Evolutionary conservation across 2,329 filamentous ascomycete genomes (phyloP).

Genomic region (Metarhizium album): DNA sequence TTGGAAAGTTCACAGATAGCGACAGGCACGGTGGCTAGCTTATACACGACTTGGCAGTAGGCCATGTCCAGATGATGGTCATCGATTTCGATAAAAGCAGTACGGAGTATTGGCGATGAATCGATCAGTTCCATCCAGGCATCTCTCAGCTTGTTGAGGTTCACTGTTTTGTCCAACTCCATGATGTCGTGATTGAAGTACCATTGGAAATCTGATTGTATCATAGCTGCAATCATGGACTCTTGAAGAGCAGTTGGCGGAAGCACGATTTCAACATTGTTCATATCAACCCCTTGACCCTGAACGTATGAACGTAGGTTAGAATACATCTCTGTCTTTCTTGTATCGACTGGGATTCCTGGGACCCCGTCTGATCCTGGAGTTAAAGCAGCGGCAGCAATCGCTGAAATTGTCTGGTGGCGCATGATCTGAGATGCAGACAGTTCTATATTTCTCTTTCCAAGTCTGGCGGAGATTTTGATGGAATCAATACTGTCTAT

Average conservation of each 20-base stretch:
- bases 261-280: conserved; percentile 46
- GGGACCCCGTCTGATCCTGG: conserved; percentile 30
- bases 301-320: conserved; percentile 29
- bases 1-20: conserved; percentile 13
- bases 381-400: neutral
- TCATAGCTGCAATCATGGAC: conserved; percentile 74
- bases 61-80: conserved; percentile 42
- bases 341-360: too few species aligned
- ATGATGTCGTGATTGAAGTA: conserved; percentile 85
- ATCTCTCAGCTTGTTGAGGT: conserved; percentile 42
- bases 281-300: conserved; percentile 21
- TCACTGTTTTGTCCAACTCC: conserved; percentile 41
- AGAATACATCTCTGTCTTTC: neutral
- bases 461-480: conserved; percentile 66
- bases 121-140: conserved; percentile 54
- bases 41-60: conserved; percentile 38
- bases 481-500: conserved; percentile 90
- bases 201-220: conserved; percentile 57
- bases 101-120: conserved; percentile 61
- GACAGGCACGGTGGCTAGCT: conserved; percentile 13
- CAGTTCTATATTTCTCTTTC: conserved; percentile 46
- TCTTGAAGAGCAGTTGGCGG: conserved; percentile 80
- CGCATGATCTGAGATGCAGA: conserved; percentile 71
- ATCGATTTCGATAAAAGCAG: conserved; percentile 57
- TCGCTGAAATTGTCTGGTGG: conserved; percentile 50